Base-by-base conservation (phyloP, 768 basidiomycete species). In the Jaapia argillacea region DNA sequence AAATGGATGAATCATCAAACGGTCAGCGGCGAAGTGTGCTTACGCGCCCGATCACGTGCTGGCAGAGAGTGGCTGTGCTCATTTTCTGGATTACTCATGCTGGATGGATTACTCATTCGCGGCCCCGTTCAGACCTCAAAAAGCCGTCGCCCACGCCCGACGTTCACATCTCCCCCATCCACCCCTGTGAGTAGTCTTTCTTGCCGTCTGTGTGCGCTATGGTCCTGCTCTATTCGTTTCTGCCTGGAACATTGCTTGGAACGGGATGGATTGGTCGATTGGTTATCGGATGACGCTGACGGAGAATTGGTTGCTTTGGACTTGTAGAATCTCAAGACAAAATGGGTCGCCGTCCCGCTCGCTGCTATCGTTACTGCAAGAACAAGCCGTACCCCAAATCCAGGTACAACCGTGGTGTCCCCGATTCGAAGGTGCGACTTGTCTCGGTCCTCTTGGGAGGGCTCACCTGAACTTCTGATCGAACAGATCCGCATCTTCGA, bases 281-380 rank as follows among this genome's bases (percentile, higher is more conserved):
- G 10, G 28, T 33, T 16, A 16, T 33, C 28, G 28, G 28, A 33
- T 33, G 28, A 33, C 28, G 28, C 28, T 33, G 28, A 33, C 28
- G n/a, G n/a, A n/a, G n/a, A n/a, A n/a, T n/a, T n/a, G n/a, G n/a
- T n/a, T n/a, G n/a, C n/a, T n/a, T 33, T 33, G 28, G 28, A 10
- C 16, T 33, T 33, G 28, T 16, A 33, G 28, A 33, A 33, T 33
- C 28, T 33, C 10, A 10, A 33, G 10, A 10, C 28, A 16, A 10
- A 10, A 96, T 96, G 92, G 92, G 92, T 77, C 89, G 91, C 65
- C 88, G 91, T 74, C 91, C 92, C 51, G 90, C 92, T 69, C 85
- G 88, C 58, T 96, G 91, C 80, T 94, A 94, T 74, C 85, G 92
- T 54, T 97, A 97, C 74, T 97, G 92, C 79, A 97, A 97, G 73